phyloP scores from a whole-genome alignment of 371 early-diverging fungal genomes.

The Blakeslea trispora region DNA sequence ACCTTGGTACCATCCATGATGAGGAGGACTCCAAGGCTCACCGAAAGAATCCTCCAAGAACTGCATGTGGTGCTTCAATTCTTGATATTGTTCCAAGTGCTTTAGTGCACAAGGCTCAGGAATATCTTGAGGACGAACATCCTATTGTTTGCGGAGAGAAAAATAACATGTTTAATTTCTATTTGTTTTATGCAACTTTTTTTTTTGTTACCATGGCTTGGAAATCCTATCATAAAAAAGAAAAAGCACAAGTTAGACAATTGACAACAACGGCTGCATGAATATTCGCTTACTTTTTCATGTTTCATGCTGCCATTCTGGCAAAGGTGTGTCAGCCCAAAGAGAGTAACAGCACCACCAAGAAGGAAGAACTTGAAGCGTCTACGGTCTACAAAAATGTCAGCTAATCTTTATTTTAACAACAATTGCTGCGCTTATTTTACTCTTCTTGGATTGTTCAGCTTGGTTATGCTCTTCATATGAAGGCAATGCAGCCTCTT shows the following conservation, averaged over 20 bases:
- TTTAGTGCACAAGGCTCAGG: conserved; percentile 17
- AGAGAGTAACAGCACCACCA: conserved; percentile 27
- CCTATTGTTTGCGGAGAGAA: background rate
- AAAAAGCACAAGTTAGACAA: background rate
- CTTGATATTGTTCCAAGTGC: conserved; percentile 14
- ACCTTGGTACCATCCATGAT: background rate
- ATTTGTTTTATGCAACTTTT: too few species aligned
- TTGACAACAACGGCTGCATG: background rate
- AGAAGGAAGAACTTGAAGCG: conserved; percentile 15
- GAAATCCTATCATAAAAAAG: background rate
- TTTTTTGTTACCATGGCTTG: background rate
- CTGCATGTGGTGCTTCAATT: conserved; percentile 21
- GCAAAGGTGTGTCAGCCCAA: conserved; percentile 19
- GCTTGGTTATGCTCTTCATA: conserved; percentile 12
- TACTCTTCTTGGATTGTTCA: conserved; percentile 4
- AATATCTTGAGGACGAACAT: conserved; percentile 2
- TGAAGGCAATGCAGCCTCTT: conserved; percentile 13
- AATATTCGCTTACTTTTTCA: background rate
- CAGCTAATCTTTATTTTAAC: background rate
- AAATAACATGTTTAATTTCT: background rate
- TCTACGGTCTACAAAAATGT: conserved; percentile 7
- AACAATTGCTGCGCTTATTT: background rate
- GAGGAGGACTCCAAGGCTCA: background rate
- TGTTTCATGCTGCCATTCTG: background rate
- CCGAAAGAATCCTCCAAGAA: conserved; percentile 11